Evolutionary conservation across 2,329 filamentous ascomycete species (phyloP).

Genomic region (Colletotrichum gloeosporioides): DNA sequence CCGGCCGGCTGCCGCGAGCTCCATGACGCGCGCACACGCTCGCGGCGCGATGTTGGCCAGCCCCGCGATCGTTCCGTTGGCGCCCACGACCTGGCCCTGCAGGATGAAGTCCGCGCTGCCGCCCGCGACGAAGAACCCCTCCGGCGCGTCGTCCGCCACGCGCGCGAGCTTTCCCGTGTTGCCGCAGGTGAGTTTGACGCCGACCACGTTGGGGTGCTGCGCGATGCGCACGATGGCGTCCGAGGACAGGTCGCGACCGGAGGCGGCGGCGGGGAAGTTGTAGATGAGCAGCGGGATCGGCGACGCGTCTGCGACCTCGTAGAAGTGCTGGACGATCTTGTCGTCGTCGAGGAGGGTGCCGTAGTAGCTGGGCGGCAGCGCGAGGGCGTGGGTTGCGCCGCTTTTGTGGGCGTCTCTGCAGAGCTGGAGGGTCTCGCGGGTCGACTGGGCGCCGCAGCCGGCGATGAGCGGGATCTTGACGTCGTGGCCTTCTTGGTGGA

Average conservation of each 20-base stretch:
- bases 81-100: slow-evolving; percentile 72
- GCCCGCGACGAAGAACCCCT: slow-evolving; percentile 70
- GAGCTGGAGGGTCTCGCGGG: slow-evolving; percentile 69
- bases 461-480: slow-evolving; percentile 70
- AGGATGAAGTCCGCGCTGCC: slow-evolving; percentile 78
- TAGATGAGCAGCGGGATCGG: slow-evolving; percentile 67
- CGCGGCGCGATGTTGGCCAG: slow-evolving; percentile 74
- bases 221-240: slow-evolving; percentile 60
- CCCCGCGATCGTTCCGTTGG: slow-evolving; percentile 74
- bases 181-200: slow-evolving; percentile 68
- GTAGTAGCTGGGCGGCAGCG: slow-evolving; percentile 75
- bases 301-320: slow-evolving; percentile 59
- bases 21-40: slow-evolving; percentile 65
- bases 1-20: slow-evolving; percentile 65
- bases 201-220: slow-evolving; percentile 62
- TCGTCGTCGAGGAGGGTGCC: slow-evolving; percentile 62
- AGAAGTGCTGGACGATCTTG: slow-evolving; percentile 66
- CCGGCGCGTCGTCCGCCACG: slow-evolving; percentile 45
- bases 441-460: slow-evolving; percentile 73
- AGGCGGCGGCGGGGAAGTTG: slow-evolving; percentile 65
- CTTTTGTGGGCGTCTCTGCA: slow-evolving; percentile 67
- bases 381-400: slow-evolving; percentile 71
- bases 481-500: slow-evolving; percentile 68
- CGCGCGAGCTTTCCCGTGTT: slow-evolving; percentile 71
- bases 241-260: slow-evolving; percentile 62